Conservation (phyloP, 2,329 filamentous ascomycete genomes). For the Fusarium brachygibbosum region DNA sequence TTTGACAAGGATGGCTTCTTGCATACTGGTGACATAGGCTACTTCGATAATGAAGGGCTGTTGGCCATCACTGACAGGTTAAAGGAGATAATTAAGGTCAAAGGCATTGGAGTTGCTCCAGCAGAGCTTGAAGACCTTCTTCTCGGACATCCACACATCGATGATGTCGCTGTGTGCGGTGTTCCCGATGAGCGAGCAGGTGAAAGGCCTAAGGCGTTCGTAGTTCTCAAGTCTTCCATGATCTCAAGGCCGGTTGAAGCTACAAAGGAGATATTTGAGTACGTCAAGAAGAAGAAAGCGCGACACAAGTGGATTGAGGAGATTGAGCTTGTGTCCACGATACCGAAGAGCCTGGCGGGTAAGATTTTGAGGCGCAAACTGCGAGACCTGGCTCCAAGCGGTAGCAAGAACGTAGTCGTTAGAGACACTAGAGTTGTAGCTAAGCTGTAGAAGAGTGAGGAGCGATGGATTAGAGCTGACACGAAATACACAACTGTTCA, state of each 20-base stretch:
- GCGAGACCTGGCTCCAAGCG: accelerated
- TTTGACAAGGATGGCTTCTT: slow-evolving; percentile 7
- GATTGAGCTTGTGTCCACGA: slow-evolving; percentile 7
- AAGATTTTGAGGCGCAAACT: slow-evolving; percentile 15
- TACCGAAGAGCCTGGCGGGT: slow-evolving; percentile 14
- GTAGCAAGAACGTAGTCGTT: accelerated
- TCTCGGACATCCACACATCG: not conserved
- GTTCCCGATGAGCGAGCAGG: not conserved
- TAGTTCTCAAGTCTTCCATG: not conserved
- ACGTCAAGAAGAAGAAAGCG: not conserved
- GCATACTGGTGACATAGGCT: slow-evolving; percentile 9
- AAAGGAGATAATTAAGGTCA: slow-evolving; percentile 31
- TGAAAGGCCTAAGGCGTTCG: slow-evolving; percentile 9
- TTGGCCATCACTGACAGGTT: slow-evolving; percentile 2
- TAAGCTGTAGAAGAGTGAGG: not conserved
- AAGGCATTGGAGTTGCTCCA: slow-evolving; percentile 7
- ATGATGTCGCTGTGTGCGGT: not conserved
- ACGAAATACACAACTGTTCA: no score
- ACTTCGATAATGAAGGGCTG: not conserved
- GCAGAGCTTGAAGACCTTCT: slow-evolving; percentile 18
- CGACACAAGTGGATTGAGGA: slow-evolving; percentile 18
- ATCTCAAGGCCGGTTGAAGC: not conserved
- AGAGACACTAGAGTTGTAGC: not conserved
- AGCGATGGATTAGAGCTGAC: no score
- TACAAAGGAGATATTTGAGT: not conserved